A percentile compares a stretch with the other conserved stretches of the same genome.
Conservation (phyloP, 768 basidiomycete species). For the Glaciozyma martinii region DNA sequence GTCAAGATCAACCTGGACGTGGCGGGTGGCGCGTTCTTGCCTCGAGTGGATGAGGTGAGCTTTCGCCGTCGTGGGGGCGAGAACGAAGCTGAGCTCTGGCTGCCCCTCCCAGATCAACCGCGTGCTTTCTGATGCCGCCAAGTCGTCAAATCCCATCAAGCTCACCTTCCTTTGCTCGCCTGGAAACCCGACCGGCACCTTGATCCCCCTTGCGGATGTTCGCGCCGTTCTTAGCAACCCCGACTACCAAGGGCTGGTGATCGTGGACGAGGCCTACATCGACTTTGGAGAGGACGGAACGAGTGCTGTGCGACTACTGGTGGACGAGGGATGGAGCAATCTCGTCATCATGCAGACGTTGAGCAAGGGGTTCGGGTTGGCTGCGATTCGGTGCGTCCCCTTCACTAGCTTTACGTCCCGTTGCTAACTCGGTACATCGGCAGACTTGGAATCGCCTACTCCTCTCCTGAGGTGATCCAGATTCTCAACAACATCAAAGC, state of each 20-base stretch:
- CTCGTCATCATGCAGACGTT: constrained; percentile 92
- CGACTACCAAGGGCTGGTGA: constrained; percentile 77
- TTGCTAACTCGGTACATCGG: not conserved
- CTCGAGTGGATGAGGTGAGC: constrained; percentile 64
- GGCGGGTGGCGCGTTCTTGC: constrained; percentile 73
- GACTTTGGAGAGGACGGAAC: constrained; percentile 60
- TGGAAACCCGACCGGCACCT: constrained; percentile 89
- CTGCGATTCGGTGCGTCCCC: constrained; percentile 71
- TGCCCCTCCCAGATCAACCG: constrained; percentile 54
- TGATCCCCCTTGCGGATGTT: constrained; percentile 63
- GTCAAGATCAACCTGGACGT: constrained; percentile 69
- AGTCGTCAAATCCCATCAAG: constrained; percentile 52
- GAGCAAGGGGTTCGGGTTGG: constrained; percentile 91
- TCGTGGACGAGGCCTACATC: constrained; percentile 96
- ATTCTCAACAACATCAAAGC: constrained; percentile 91
- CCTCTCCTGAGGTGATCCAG: constrained; percentile 81
- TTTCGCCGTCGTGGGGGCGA: not conserved
- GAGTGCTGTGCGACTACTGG: constrained; percentile 43
- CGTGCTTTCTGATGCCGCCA: constrained; percentile 46
- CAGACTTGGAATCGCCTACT: constrained; percentile 81
- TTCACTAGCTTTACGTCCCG: not conserved
- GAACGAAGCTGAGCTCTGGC: not conserved
- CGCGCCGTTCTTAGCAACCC: constrained; percentile 64
- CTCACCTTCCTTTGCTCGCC: constrained; percentile 92
- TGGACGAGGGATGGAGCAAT: constrained; percentile 69